These are phyloP conservation scores for Cytospora piceae DNA, from an alignment of 2,329 filamentous ascomycete genomes.

Conservation along the genomic window DNA sequence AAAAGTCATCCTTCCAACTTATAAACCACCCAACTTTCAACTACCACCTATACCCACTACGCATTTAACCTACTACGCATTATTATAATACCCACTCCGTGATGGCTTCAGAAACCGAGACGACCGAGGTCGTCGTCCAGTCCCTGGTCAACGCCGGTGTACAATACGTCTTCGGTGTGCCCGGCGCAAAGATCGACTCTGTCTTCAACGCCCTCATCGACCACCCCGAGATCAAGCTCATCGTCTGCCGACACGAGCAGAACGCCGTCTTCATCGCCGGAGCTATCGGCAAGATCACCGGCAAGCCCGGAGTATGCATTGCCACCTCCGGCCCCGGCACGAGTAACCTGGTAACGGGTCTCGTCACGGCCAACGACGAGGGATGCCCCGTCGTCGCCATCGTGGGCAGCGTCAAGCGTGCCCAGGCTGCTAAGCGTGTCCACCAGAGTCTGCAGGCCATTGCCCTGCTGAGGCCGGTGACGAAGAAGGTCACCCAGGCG, in stretches of 20 bases:
- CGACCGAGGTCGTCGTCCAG: slow-evolving; percentile 38
- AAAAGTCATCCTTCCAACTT: neutral
- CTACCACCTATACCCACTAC: neutral
- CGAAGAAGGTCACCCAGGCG: slow-evolving; percentile 47
- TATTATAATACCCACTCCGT: neutral
- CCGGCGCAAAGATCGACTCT: slow-evolving; percentile 52
- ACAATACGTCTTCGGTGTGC: slow-evolving; percentile 51
- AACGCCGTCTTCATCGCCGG: slow-evolving; percentile 56
- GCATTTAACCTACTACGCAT: neutral
- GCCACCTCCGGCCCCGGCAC: slow-evolving; percentile 53
- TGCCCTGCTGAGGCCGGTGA: slow-evolving; percentile 48
- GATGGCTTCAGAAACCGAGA: slow-evolving; percentile 33
- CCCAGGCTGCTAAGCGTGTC: slow-evolving; percentile 49
- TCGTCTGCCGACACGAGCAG: slow-evolving; percentile 53
- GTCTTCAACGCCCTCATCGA: slow-evolving; percentile 51
- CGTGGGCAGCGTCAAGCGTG: slow-evolving; percentile 49
- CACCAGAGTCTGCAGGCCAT: slow-evolving; percentile 51
- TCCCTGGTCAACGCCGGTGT: slow-evolving; percentile 45
- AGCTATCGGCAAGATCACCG: slow-evolving; percentile 50
- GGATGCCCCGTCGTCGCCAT: slow-evolving; percentile 53
- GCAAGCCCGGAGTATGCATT: slow-evolving; percentile 49
- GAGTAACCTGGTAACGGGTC: slow-evolving; percentile 50
- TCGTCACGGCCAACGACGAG: slow-evolving; percentile 52
- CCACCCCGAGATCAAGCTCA: slow-evolving; percentile 50
- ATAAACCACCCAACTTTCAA: neutral